These are phyloP conservation scores for Acer campestre DNA, from an alignment of 345 rosid species.

Conservation along the genomic window DNA sequence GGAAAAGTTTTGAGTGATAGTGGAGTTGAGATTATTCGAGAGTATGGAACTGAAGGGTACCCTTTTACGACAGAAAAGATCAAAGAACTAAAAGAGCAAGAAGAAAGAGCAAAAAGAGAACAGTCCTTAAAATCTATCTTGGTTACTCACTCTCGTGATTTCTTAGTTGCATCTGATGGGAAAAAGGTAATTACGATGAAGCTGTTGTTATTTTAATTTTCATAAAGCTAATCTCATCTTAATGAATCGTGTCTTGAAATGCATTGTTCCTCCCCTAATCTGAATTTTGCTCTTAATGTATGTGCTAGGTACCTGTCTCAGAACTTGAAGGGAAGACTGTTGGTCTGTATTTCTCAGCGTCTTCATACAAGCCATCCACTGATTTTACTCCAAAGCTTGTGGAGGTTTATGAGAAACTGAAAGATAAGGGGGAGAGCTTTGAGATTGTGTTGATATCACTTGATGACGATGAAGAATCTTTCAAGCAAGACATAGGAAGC, in stretches of 20 bases:
- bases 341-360: slow-evolving; percentile 56
- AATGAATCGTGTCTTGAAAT: slow-evolving; percentile 5
- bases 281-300: background rate
- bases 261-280: background rate
- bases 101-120: slow-evolving; percentile 54
- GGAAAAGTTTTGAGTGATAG: slow-evolving; percentile 48
- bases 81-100: slow-evolving; percentile 62
- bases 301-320: slow-evolving; percentile 49
- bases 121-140: slow-evolving; percentile 63
- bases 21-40: slow-evolving; percentile 55
- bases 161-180: slow-evolving; percentile 54
- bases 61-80: slow-evolving; percentile 70
- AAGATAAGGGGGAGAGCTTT: slow-evolving; percentile 59
- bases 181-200: slow-evolving; percentile 38
- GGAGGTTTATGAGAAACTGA: slow-evolving; percentile 49
- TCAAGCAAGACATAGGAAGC: slow-evolving; percentile 46
- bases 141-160: slow-evolving; percentile 55
- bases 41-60: slow-evolving; percentile 65
- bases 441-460: slow-evolving; percentile 67
- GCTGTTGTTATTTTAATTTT: background rate
- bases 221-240: background rate
- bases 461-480: slow-evolving; percentile 57
- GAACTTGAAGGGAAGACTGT: slow-evolving; percentile 74
- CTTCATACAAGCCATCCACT: slow-evolving; percentile 27
- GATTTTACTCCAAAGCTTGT: slow-evolving; percentile 59